These are phyloP conservation scores for Plasmodiophora brassicae DNA, from an alignment of 208 protist genomes.

Conservation along the genomic window DNA sequence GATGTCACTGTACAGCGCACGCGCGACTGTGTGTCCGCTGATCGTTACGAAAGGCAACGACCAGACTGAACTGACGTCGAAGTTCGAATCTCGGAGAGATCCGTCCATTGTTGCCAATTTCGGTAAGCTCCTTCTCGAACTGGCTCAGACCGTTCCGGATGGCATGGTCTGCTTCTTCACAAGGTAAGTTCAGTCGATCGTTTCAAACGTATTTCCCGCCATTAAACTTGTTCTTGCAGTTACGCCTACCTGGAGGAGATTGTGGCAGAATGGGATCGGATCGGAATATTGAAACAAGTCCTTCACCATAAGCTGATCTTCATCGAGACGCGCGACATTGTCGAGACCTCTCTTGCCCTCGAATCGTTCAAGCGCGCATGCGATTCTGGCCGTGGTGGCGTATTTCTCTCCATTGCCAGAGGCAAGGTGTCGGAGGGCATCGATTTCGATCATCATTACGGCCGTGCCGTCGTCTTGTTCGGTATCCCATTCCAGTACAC, in stretches of 20 bases:
- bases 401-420: conserved; percentile 87
- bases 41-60: conserved; percentile 62
- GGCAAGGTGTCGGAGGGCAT: conserved; percentile 67
- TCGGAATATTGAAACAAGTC: conserved; percentile 74
- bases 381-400: conserved; percentile 72
- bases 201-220: background rate
- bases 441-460: conserved; percentile 43
- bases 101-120: conserved; percentile 87
- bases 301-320: conserved; percentile 89
- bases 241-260: conserved; percentile 72
- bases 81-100: conserved; percentile 68
- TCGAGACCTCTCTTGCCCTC: conserved; percentile 91
- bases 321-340: conserved; percentile 88
- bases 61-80: conserved; percentile 44
- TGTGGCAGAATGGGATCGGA: conserved; percentile 79
- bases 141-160: conserved; percentile 83
- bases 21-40: conserved; percentile 77
- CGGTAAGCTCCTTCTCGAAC: conserved; percentile 69
- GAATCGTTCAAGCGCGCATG: conserved; percentile 74
- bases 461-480: conserved; percentile 54
- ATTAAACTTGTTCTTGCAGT: background rate
- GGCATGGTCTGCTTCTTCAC: conserved; percentile 96
- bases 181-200: conserved; percentile 64
- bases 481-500: conserved; percentile 58
- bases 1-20: conserved; percentile 79